phyloP scores from a whole-genome alignment of 257 asterid species.

The Lantana camara region DNA sequence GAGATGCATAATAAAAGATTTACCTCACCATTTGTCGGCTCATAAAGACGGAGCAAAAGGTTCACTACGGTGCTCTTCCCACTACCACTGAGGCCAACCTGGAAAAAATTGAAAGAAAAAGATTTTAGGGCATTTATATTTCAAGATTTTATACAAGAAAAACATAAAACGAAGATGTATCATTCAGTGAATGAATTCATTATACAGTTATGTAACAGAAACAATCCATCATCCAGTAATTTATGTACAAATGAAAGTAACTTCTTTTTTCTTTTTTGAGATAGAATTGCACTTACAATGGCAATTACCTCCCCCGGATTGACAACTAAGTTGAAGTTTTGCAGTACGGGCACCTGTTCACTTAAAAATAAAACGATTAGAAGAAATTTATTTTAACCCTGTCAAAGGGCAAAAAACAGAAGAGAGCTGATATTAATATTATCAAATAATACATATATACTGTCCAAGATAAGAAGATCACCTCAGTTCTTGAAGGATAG shows the following conservation, averaged over 20 bases:
- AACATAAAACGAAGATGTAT: background rate
- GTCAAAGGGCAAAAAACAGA: background rate
- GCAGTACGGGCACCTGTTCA: conserved; percentile 76
- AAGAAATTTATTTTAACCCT: background rate
- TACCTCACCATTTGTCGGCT: conserved; percentile 94
- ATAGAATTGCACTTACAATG: conserved; percentile 56
- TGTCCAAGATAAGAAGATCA: conserved; percentile 34
- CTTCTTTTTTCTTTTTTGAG: too few relatives aligned
- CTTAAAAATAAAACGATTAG: conserved; percentile 21
- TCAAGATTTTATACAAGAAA: background rate
- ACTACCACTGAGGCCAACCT: conserved; percentile 99
- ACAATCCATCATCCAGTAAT: too few relatives aligned
- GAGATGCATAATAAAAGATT: conserved; percentile 22
- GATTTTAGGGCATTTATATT: conserved; percentile 19
- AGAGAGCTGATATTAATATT: background rate
- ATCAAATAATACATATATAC: too few relatives aligned
- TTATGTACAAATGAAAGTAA: background rate
- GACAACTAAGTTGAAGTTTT: conserved; percentile 61
- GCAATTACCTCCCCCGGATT: conserved; percentile 94
- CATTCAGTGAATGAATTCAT: conserved; percentile 18
- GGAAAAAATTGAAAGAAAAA: conserved; percentile 17
- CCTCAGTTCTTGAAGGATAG: conserved; percentile 79
- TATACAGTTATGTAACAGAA: too few relatives aligned
- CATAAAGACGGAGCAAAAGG: conserved; percentile 93
- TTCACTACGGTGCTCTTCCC: conserved; percentile 95